These are phyloP conservation scores for Boletus reticulatus DNA, from an alignment of 768 basidiomycete species.

Conservation along the genomic window DNA sequence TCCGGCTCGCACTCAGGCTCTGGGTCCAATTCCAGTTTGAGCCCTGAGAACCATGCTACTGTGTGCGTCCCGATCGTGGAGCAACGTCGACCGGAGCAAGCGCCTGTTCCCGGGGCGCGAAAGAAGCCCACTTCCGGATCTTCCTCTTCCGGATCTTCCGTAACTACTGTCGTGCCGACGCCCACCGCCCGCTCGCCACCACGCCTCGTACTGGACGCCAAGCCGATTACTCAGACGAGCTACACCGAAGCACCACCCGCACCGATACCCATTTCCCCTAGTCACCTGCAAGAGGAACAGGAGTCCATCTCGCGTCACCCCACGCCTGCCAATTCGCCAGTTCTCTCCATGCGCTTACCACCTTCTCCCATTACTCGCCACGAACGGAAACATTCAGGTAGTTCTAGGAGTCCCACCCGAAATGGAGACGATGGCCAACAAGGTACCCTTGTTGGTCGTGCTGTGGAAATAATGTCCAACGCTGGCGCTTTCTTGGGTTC, in stretches of 20 bases:
- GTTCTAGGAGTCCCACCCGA: conserved; percentile 27
- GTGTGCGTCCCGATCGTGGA: not conserved
- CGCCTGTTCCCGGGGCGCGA: conserved; percentile 10
- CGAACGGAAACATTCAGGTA: conserved; percentile 16
- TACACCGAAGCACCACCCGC: conserved; percentile 19
- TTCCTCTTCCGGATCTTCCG: conserved; percentile 30
- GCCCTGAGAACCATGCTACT: conserved; percentile 25
- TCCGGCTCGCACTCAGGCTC: conserved; percentile 29
- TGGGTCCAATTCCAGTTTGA: conserved; percentile 35
- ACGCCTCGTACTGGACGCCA: conserved; percentile 29
- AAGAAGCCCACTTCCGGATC: conserved; percentile 16
- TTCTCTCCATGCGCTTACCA: conserved; percentile 31
- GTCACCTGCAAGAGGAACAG: conserved; percentile 32
- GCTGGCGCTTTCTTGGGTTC: conserved; percentile 76
- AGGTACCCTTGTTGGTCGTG: conserved; percentile 53
- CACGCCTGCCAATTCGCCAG: conserved; percentile 65
- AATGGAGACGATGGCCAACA: conserved; percentile 28
- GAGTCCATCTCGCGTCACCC: conserved; percentile 42
- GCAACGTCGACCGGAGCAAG: conserved; percentile 8
- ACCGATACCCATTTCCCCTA: conserved; percentile 24
- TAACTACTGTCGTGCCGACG: conserved; percentile 9
- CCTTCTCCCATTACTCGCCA: conserved; percentile 13
- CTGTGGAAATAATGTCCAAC: conserved; percentile 77
- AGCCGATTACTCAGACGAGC: conserved; percentile 26
- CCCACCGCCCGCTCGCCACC: conserved; percentile 21